Evolutionary conservation across 2,329 filamentous ascomycete genomes (phyloP), one percentile per base, ranked within the genome.

Genomic region (Sporothrix sp.): DNA sequence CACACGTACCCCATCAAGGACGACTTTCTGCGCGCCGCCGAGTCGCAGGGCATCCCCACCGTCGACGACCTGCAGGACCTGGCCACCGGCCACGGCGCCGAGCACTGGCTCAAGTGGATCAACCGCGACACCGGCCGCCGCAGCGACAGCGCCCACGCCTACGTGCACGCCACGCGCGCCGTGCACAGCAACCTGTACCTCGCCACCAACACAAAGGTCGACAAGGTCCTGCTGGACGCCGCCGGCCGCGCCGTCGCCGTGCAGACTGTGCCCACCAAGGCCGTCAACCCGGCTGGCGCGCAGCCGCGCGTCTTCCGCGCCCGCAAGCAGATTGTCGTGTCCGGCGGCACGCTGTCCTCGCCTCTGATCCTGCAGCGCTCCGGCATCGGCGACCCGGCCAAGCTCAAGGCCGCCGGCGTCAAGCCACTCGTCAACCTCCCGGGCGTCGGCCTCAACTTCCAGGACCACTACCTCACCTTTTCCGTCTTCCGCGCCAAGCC

Each of bases 1-100:
- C 84, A 87, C 66, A 85, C 82, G 4, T 90, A 90, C 58, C 85
- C 85, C 1, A 81, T 90, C 66, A 87, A 85, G 74, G 82, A 89
- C 47, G 85, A 91, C 65, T 89, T 89, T 71, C 70, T 89, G 33
- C 73, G 84, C 18, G 83, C 84, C 14, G 72, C 78, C 3, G 84
- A 88, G 60, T 82, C 81, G 0, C 84, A 87, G 62, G 85, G 80
- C 18, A 87, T 89, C 52, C 85, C 81, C 52, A 72, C 79, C 11
- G 86, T 85, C 11, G 85, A 90, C 61, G 85, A 90, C 62, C 71
- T 87, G 3, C 81, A 90, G 63, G 85, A 90, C 59, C 68, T 89
- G 48, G 69, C 68, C 25, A 85, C 82, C 1, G 82, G 68, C 13
- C 79, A 82, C 53, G 85, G 85, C 55, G 85, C 84, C 40, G 84